A percentile compares a stretch with the other conserved stretches of the same genome.
Conservation (phyloP, 345 rosid species). For the Garcia nutans region DNA sequence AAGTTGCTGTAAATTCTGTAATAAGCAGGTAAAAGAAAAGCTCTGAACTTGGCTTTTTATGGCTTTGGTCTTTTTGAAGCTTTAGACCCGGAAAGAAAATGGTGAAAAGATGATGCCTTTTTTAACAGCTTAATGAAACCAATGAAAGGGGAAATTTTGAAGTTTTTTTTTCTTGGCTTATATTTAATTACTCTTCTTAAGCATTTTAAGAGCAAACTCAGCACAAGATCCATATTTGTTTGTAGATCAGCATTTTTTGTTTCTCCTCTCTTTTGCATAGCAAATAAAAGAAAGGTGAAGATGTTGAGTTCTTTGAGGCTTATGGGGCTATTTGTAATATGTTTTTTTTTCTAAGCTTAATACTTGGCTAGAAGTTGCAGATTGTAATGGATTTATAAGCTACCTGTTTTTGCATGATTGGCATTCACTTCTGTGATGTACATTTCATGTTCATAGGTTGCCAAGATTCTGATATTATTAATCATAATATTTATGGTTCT, state of each 20-base stretch:
- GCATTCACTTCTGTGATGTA: constrained; percentile 4
- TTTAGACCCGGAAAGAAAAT: constrained; percentile 11
- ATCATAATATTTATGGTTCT: not conserved
- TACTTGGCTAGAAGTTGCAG: constrained; percentile 8
- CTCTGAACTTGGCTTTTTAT: constrained; percentile 16
- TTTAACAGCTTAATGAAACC: constrained; percentile 2
- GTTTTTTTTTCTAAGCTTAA: not conserved
- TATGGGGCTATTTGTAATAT: constrained; percentile 13
- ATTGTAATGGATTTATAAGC: constrained; percentile 5
- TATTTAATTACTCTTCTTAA: not conserved
- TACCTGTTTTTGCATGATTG: constrained; percentile 8
- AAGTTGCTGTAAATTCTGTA: constrained; percentile 41
- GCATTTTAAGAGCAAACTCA: constrained; percentile 12
- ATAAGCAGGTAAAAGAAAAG: constrained; percentile 37
- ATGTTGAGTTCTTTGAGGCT: constrained; percentile 30
- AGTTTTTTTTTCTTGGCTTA: not conserved
- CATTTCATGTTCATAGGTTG: not conserved
- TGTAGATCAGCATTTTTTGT: constrained; percentile 22
- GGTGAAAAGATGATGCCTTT: constrained; percentile 17
- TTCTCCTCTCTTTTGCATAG: constrained; percentile 12
- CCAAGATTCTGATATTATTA: not conserved
- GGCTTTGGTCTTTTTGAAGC: constrained; percentile 19
- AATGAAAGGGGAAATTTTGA: constrained; percentile 11
- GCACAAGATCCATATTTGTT: constrained; percentile 17
- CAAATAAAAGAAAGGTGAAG: constrained; percentile 29